Conservation (phyloP, 108 stramenopile species). For the Cyclotella distinguenda region DNA sequence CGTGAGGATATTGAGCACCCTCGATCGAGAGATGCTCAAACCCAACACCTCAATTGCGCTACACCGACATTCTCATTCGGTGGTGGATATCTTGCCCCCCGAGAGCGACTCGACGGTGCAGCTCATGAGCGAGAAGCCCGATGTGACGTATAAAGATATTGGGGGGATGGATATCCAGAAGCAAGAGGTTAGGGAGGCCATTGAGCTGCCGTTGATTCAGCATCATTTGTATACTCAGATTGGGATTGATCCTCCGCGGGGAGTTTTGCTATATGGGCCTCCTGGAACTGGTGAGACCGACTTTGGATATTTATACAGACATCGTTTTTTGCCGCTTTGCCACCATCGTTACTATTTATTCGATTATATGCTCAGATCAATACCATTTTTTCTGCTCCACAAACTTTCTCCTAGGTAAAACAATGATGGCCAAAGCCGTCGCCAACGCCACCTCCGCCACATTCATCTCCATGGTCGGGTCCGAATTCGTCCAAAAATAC, state of each 20-base stretch:
- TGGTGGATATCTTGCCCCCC: conserved; percentile 98
- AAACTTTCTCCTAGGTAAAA: conserved; percentile 80
- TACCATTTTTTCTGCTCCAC: not conserved
- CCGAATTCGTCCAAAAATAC: conserved; percentile 99
- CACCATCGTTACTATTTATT: not conserved
- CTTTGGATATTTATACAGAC: not conserved
- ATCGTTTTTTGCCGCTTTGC: conserved; percentile 5
- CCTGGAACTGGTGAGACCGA: conserved; percentile 51
- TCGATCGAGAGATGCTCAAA: conserved; percentile 96
- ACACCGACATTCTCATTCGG: conserved; percentile 97
- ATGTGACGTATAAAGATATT: conserved; percentile 98
- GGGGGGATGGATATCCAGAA: conserved; percentile 99
- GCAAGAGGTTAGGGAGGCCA: conserved; percentile 98
- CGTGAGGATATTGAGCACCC: conserved; percentile 94
- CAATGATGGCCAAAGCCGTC: conserved; percentile 99
- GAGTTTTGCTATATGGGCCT: conserved; percentile 95
- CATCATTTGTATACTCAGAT: conserved; percentile 98
- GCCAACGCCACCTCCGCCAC: conserved; percentile 98
- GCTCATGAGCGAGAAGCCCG: conserved; percentile 99
- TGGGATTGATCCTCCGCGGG: conserved; percentile 99
- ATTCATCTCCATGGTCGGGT: conserved; percentile 98
- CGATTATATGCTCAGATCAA: not conserved
- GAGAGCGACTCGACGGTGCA: conserved; percentile 98
- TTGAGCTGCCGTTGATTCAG: conserved; percentile 97
- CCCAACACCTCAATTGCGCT: conserved; percentile 97